A percentile compares a stretch with the other conserved stretches of the same genome.
Evolutionary conservation across 768 basidiomycete species (phyloP).

Genomic region (Lactifluus subvellereus): DNA sequence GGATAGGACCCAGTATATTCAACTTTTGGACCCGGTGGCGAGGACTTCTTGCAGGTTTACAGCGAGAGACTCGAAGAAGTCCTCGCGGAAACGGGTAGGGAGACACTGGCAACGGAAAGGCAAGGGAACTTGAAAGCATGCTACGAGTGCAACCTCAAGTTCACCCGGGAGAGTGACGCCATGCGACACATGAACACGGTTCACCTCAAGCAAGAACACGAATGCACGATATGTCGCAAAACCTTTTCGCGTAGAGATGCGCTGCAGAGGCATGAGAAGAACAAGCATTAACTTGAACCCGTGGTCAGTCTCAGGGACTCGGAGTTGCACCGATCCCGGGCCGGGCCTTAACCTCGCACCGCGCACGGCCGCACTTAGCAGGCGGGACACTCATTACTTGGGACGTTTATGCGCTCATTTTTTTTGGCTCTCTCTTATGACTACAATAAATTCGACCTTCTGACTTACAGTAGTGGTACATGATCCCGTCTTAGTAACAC

Average conservation of each 20-base stretch:
- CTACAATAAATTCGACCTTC: background rate
- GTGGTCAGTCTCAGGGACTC: too few relatives aligned
- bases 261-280: background rate
- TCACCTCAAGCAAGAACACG: background rate
- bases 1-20: background rate
- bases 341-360: too few relatives aligned
- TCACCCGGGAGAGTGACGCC: background rate
- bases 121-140: background rate
- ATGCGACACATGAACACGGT: background rate
- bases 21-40: background rate
- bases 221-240: background rate
- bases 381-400: too few relatives aligned
- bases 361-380: too few relatives aligned
- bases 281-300: background rate
- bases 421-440: background rate
- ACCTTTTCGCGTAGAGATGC: background rate
- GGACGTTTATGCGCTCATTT: too few relatives aligned
- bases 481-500: background rate
- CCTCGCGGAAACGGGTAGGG: background rate
- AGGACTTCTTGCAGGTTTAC: background rate
- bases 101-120: too few relatives aligned
- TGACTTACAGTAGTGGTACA: background rate
- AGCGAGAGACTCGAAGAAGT: background rate
- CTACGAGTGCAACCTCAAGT: background rate
- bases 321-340: too few relatives aligned